These are phyloP conservation scores for Chlamydomonas eustigma DNA, from an alignment of 139 green algal genomes.

Conservation along the genomic window DNA sequence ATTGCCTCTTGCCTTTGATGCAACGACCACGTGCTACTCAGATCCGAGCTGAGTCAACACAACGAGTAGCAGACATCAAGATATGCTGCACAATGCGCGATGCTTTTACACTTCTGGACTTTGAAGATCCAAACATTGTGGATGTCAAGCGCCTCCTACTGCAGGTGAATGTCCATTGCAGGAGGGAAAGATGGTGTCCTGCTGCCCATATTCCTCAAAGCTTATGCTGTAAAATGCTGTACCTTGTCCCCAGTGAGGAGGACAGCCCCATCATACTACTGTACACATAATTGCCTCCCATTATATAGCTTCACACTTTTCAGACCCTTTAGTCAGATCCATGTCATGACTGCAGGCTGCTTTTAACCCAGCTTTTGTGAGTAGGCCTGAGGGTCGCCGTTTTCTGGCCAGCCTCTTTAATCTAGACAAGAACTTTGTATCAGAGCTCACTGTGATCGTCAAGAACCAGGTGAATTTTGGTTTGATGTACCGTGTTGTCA, in stretches of 20 bases:
- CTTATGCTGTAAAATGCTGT: no score
- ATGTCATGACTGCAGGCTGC: conserved; percentile 25
- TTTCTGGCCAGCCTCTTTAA: conserved; percentile 69
- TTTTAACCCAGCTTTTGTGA: conserved; percentile 65
- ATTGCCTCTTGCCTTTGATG: background rate
- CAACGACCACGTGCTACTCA: conserved; percentile 14
- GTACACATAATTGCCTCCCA: background rate
- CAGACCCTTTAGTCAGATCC: background rate
- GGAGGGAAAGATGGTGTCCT: background rate
- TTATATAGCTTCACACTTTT: background rate
- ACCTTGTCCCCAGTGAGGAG: no score
- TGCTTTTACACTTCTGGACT: conserved; percentile 71
- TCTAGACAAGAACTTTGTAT: conserved; percentile 57
- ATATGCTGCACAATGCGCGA: conserved; percentile 56
- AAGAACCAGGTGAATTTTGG: conserved; percentile 61
- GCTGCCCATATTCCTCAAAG: no score
- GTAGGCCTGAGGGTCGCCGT: conserved; percentile 55
- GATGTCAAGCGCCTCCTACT: conserved; percentile 68
- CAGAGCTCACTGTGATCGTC: conserved; percentile 67
- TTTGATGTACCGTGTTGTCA: no score
- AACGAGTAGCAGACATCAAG: conserved; percentile 56
- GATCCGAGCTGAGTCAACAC: conserved; percentile 25
- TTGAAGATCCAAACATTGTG: conserved; percentile 58
- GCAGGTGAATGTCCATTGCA: conserved; percentile 20
- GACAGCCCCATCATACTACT: no score